Base-by-base conservation (phyloP, 306 rosid species). In the Corylus avellana region DNA sequence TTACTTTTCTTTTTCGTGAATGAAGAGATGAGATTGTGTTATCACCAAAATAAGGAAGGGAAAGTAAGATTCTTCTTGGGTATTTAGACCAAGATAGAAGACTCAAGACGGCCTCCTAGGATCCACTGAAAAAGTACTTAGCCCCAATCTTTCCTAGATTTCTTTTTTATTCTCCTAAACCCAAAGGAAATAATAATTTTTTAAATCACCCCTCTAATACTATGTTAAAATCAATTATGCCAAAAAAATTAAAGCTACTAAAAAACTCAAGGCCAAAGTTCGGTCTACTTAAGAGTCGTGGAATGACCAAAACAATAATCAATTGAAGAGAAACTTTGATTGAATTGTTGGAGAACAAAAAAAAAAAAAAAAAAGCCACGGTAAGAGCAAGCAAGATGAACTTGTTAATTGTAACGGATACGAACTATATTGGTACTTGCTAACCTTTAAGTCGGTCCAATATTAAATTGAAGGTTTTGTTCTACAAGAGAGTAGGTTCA, bases 121-220 rank as follows among this genome's bases (percentile, higher is more conserved):
- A 76, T 83, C 85, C 84, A 73, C 86, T 68, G 42, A 75, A 58
- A 37, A 54, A 32, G 7, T 16, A 61, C 44, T 35, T 64, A 29
- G 47, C 82, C 71, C 18, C 79, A 37, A 69, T 9, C 73, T 37
- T 80, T 78, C 29, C 46, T 57, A 6, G 13, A 25, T 77, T 77
- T 54, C 69, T 47, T 32, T 49, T 58, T 74, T 47, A 79, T 68
- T 61, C 55, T 49, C 70, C 74, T 47, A 11, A 20, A 42, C 70
- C 48, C 50, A 54, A 74, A 25, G 53, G 73, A 74, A 73, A 17
- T 1, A 12, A 5, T 32, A 32, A 32, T 32, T 32, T 32, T 32
- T 32, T 32, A 32, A 32, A 32, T 32, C 35, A 32, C 35, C 35
- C 35, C 35, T 32, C 35, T 32, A 1, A 32, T 32, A 2, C 35